phyloP scores from a whole-genome alignment of 371 early-diverging fungal genomes.

The Gilbertella persicaria region DNA sequence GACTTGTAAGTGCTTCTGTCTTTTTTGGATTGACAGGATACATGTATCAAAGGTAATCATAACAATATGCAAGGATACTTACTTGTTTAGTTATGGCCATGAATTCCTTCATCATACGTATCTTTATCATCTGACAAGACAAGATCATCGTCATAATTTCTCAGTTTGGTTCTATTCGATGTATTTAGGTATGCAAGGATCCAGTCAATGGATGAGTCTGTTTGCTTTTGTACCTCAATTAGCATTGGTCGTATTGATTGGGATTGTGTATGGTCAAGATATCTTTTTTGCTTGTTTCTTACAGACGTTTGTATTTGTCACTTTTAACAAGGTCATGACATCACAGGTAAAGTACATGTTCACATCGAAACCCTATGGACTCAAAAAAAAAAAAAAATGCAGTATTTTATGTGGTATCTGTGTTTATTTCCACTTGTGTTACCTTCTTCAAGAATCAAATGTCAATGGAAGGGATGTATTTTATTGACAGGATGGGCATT shows the following conservation, averaged over 20 bases:
- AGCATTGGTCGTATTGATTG: slow-evolving; percentile 57
- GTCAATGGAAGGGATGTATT: slow-evolving; percentile 57
- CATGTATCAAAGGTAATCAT: slow-evolving; percentile 73
- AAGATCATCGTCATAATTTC: slow-evolving; percentile 98
- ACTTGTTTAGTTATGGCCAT: slow-evolving; percentile 70
- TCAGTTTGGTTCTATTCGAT: slow-evolving; percentile 94
- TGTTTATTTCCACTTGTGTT: slow-evolving; percentile 87
- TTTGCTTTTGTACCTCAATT: slow-evolving; percentile 82
- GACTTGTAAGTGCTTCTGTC: slow-evolving; percentile 61
- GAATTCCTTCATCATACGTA: slow-evolving; percentile 92
- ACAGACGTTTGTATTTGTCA: slow-evolving; percentile 95
- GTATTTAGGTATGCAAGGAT: slow-evolving; percentile 69
- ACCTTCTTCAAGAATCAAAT: slow-evolving; percentile 62
- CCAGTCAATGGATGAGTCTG: slow-evolving; percentile 47
- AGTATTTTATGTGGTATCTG: slow-evolving; percentile 99
- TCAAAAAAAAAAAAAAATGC: not conserved
- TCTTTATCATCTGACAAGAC: slow-evolving; percentile 91
- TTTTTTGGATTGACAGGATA: slow-evolving; percentile 70
- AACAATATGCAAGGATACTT: not conserved
- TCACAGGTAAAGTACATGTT: slow-evolving; percentile 95
- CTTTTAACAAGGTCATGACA: slow-evolving; percentile 96
- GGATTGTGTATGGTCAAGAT: slow-evolving; percentile 76
- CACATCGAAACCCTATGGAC: too few relatives aligned
- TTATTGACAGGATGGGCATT: slow-evolving; percentile 74
- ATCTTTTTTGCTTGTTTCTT: slow-evolving; percentile 85